A percentile compares a stretch with the other conserved stretches of the same genome.
Conservation (phyloP, 2,329 filamentous ascomycete species). For the Colletotrichum sp. region DNA sequence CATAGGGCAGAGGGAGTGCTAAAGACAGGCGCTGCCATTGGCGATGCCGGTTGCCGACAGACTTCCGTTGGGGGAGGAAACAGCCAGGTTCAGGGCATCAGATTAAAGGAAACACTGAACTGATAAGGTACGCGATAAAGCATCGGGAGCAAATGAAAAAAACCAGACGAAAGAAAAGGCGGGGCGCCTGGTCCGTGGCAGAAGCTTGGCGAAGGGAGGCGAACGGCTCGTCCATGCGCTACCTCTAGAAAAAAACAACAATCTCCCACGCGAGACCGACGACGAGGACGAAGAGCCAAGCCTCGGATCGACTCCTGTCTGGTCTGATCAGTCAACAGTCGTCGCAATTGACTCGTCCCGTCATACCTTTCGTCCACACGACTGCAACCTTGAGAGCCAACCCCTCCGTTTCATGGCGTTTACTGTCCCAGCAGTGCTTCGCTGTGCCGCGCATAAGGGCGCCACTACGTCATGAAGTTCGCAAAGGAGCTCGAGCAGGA, state of each 20-base stretch:
- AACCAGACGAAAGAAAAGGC: not conserved
- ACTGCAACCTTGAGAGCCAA: not conserved
- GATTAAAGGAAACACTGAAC: not conserved
- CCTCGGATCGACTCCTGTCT: not conserved
- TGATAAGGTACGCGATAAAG: not conserved
- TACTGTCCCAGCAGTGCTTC: not conserved
- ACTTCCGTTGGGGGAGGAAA: not conserved
- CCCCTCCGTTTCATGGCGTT: conserved; percentile 4
- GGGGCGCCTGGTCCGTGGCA: not conserved
- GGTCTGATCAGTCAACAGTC: not conserved
- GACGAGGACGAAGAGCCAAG: not conserved
- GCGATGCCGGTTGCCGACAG: not conserved
- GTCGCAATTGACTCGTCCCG: not conserved
- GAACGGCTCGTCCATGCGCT: not conserved
- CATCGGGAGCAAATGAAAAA: not conserved
- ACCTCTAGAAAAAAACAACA: not conserved
- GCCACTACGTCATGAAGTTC: conserved; percentile 62
- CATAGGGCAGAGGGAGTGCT: not conserved
- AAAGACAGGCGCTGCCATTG: not conserved
- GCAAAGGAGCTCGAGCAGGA: conserved; percentile 84
- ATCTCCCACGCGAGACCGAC: not conserved
- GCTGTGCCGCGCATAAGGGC: not conserved
- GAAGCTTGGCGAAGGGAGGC: conserved; percentile 7
- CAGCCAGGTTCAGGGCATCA: not conserved
- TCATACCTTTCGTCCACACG: not conserved